Conservation (phyloP, 495 filamentous ascomycete genomes). For the Tuber brumale region DNA sequence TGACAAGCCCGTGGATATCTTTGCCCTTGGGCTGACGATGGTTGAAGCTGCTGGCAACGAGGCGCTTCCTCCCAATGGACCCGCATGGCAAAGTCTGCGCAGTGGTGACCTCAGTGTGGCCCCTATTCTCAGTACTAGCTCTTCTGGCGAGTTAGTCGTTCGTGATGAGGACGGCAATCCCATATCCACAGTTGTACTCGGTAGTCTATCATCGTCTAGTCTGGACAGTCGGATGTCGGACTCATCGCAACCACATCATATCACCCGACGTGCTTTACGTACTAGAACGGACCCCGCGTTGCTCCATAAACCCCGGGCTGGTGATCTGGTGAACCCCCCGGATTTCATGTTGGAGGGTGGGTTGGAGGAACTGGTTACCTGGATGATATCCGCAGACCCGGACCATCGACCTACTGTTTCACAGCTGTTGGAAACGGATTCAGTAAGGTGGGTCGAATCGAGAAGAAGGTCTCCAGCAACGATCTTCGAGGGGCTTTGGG, state of each 20-base stretch:
- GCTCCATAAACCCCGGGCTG: slow-evolving; percentile 49
- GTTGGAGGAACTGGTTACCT: slow-evolving; percentile 73
- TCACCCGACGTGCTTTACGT: slow-evolving; percentile 33
- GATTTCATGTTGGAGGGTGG: slow-evolving; percentile 79
- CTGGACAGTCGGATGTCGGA: slow-evolving; percentile 29
- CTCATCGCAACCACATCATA: slow-evolving; percentile 24
- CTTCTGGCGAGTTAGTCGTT: slow-evolving; percentile 60
- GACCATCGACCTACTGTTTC: slow-evolving; percentile 64
- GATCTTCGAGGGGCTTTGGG: slow-evolving; percentile 93
- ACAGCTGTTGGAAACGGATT: slow-evolving; percentile 60
- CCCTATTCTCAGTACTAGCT: slow-evolving; percentile 73
- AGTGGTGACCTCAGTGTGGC: slow-evolving; percentile 80
- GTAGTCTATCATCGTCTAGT: slow-evolving; percentile 42
- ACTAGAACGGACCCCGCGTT: slow-evolving; percentile 39
- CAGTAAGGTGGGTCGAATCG: slow-evolving; percentile 66
- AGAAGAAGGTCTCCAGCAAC: slow-evolving; percentile 78
- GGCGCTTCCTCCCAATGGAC: slow-evolving; percentile 82
- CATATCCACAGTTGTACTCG: slow-evolving; percentile 57
- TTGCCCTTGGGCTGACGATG: slow-evolving; percentile 86
- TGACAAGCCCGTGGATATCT: slow-evolving; percentile 88
- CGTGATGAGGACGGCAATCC: slow-evolving; percentile 40
- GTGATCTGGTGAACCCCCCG: slow-evolving; percentile 70
- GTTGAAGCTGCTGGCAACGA: slow-evolving; percentile 90
- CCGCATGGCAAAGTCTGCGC: slow-evolving; percentile 78
- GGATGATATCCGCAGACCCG: slow-evolving; percentile 78